Percentiles rank a stretch among this genome's conserved stretches.
Evolutionary conservation across 2,329 filamentous ascomycete species (phyloP).

Genomic region (Fusarium mexicanum): DNA sequence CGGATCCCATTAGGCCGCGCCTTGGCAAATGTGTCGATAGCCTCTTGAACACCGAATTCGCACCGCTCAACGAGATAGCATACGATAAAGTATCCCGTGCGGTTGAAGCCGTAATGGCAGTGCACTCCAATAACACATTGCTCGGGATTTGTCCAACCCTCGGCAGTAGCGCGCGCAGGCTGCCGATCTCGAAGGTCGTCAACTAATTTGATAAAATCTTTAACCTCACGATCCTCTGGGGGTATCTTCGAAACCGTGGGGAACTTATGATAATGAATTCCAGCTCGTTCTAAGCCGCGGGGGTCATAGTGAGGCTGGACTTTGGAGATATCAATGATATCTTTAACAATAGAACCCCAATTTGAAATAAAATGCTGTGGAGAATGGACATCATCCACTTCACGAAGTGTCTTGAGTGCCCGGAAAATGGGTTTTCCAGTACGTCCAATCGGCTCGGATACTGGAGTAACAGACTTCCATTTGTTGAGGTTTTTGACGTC

Average conservation of each 20-base stretch:
- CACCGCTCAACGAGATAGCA: conserved; percentile 89
- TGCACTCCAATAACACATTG: conserved; percentile 79
- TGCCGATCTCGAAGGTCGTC: conserved; percentile 69
- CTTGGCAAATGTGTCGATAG: conserved; percentile 79
- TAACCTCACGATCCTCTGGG: conserved; percentile 67
- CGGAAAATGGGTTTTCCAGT: conserved; percentile 71
- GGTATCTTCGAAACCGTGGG: conserved; percentile 93
- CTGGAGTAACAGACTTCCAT: conserved; percentile 82
- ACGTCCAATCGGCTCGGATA: conserved; percentile 77
- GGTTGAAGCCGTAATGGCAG: conserved; percentile 96
- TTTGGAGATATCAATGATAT: conserved; percentile 90
- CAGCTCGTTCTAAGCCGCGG: conserved; percentile 70
- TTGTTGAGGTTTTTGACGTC: conserved; percentile 96
- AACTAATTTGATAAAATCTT: conserved; percentile 64
- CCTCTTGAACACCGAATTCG: conserved; percentile 76
- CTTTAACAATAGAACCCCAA: conserved; percentile 74
- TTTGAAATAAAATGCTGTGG: conserved; percentile 75
- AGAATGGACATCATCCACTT: conserved; percentile 85
- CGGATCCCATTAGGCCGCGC: conserved; percentile 84
- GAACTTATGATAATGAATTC: conserved; percentile 83
- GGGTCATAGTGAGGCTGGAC: conserved; percentile 92
- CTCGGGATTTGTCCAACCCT: conserved; percentile 52
- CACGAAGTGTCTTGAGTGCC: conserved; percentile 91
- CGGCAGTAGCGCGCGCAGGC: conserved; percentile 46
- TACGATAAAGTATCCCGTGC: conserved; percentile 90